These are phyloP conservation scores for Aspergillus fijiensis DNA, from an alignment of 2,329 filamentous ascomycete genomes.

Conservation along the genomic window DNA sequence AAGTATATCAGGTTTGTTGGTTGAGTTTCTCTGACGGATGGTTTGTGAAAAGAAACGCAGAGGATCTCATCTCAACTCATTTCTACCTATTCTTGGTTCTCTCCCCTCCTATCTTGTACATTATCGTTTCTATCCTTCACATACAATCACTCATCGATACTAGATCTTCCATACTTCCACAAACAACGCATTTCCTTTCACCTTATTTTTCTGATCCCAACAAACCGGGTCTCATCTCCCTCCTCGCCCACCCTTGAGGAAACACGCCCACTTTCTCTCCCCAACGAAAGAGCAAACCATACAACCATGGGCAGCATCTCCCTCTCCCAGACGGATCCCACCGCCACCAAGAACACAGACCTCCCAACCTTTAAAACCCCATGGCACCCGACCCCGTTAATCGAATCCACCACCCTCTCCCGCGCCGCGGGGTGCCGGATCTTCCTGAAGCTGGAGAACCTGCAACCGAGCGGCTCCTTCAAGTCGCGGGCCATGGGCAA, in stretches of 20 bases:
- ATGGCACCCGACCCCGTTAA: slow-evolving; percentile 71
- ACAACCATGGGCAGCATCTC: slow-evolving; percentile 39
- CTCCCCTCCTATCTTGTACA: not conserved
- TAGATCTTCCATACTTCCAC: not conserved
- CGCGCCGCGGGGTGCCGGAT: slow-evolving; percentile 73
- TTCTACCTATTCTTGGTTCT: slow-evolving; percentile 1
- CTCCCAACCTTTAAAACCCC: slow-evolving; percentile 44
- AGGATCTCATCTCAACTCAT: slow-evolving; percentile 2
- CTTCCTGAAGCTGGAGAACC: slow-evolving; percentile 80
- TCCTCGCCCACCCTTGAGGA: not conserved
- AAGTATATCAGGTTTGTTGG: slow-evolving; percentile 12
- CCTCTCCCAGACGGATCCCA: slow-evolving; percentile 19
- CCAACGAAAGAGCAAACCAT: not conserved
- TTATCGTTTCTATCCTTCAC: not conserved
- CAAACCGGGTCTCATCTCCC: not conserved
- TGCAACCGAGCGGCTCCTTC: slow-evolving; percentile 83
- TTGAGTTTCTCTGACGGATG: slow-evolving; percentile 6
- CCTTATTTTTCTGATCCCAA: not conserved
- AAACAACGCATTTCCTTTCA: too few relatives aligned
- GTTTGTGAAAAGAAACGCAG: slow-evolving; percentile 2
- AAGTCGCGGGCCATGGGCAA: slow-evolving; percentile 76
- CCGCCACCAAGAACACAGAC: not conserved
- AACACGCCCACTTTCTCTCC: too few relatives aligned
- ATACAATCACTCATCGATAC: not conserved
- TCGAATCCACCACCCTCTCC: slow-evolving; percentile 66